phyloP scores from a whole-genome alignment of 2,329 filamentous ascomycete genomes.

The Colletotrichum echinochloae region DNA sequence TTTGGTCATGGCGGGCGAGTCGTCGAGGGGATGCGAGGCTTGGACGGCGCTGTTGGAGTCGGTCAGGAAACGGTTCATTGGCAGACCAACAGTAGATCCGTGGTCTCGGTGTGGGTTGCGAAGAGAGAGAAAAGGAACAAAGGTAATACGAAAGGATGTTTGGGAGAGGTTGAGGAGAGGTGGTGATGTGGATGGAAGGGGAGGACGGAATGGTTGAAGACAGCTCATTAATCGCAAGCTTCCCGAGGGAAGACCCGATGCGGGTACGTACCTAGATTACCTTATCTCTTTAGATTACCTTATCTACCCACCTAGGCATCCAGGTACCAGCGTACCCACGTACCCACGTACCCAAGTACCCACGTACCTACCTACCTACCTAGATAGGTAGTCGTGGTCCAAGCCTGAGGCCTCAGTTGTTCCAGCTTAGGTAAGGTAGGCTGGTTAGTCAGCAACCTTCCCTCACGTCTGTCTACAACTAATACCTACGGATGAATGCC shows the following conservation, averaged over 20 bases:
- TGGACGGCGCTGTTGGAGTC: slow-evolving; percentile 4
- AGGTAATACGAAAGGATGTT: background rate
- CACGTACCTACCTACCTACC: no score
- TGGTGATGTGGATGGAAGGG: background rate
- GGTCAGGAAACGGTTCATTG: slow-evolving; percentile 24
- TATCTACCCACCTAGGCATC: no score
- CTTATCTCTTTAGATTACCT: no score
- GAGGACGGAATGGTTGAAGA: background rate
- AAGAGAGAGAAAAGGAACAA: background rate
- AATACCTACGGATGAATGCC: no score
- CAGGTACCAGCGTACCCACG: background rate
- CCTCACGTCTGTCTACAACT: no score
- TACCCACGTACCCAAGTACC: no score
- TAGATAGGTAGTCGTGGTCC: no score
- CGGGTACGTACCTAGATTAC: background rate
- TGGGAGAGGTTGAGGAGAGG: background rate
- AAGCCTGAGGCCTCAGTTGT: no score
- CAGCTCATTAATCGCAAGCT: slow-evolving; percentile 20
- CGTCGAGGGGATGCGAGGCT: slow-evolving; percentile 10
- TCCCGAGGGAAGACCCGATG: slow-evolving; percentile 4
- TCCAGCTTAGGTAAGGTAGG: no score
- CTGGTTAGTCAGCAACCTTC: no score
- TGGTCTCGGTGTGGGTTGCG: background rate
- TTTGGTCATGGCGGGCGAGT: slow-evolving; percentile 54
- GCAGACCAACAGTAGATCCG: background rate